These are phyloP conservation scores for Clarkia xantiana DNA, from an alignment of 345 rosid species.

Conservation along the genomic window DNA sequence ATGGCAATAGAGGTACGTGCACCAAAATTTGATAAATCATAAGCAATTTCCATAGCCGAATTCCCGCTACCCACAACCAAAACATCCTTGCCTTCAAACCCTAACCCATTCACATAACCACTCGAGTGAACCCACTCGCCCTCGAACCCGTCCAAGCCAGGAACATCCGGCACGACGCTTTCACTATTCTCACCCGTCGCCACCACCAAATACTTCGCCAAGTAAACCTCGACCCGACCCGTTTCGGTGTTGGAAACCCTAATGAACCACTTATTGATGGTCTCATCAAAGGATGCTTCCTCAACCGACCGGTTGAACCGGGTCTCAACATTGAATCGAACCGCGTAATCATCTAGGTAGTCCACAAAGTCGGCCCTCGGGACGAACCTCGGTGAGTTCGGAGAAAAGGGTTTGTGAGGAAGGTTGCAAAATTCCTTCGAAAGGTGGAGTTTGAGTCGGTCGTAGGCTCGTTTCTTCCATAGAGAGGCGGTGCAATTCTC, in stretches of 20 bases:
- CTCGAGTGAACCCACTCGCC: slow-evolving; percentile 12
- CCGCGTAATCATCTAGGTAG: slow-evolving; percentile 12
- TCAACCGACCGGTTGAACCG: slow-evolving; percentile 3
- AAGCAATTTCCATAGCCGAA: slow-evolving; percentile 20
- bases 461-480: slow-evolving; percentile 16
- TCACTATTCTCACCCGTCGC: slow-evolving; percentile 15
- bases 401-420: slow-evolving; percentile 9
- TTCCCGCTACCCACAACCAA: slow-evolving; percentile 18
- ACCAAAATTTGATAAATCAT: slow-evolving; percentile 10
- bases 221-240: slow-evolving; percentile 5
- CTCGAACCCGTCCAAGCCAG: slow-evolving; percentile 6
- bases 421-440: slow-evolving; percentile 9
- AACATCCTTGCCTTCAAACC: slow-evolving; percentile 5
- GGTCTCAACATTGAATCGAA: slow-evolving; percentile 4
- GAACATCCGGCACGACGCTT: slow-evolving; percentile 7
- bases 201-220: slow-evolving; percentile 8
- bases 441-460: slow-evolving; percentile 14
- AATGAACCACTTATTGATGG: slow-evolving; percentile 7
- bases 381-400: slow-evolving; percentile 7
- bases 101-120: slow-evolving; percentile 1
- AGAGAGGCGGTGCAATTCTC: slow-evolving; percentile 12
- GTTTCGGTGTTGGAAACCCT: neutral
- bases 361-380: slow-evolving; percentile 5
- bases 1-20: slow-evolving; percentile 6
- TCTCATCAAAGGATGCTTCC: slow-evolving; percentile 2